Conservation (phyloP, 2,329 filamentous ascomycete genomes). For the Claviceps purpurea region DNA sequence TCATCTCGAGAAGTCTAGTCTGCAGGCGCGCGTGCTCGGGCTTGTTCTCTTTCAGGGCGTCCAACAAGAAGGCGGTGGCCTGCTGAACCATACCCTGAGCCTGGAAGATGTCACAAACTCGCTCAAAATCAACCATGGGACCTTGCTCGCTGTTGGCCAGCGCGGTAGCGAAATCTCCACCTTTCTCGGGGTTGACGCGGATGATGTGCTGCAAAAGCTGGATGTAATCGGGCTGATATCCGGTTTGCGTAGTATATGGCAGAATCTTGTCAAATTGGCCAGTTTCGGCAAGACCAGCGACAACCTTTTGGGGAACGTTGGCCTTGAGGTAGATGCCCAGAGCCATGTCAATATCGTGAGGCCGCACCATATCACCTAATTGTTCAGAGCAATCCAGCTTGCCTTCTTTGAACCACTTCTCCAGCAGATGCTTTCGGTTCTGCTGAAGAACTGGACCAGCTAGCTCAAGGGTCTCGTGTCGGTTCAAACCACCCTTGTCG, state of each 20-base stretch:
- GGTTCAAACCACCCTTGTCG: conserved; percentile 87
- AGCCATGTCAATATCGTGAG: conserved; percentile 79
- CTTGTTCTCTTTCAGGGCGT: conserved; percentile 87
- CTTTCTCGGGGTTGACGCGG: conserved; percentile 83
- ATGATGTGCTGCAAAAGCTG: conserved; percentile 86
- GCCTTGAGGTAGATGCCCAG: conserved; percentile 83
- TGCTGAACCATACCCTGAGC: conserved; percentile 96
- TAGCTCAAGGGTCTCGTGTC: conserved; percentile 86
- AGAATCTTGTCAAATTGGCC: conserved; percentile 96
- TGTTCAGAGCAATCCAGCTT: conserved; percentile 96
- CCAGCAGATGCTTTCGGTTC: conserved; percentile 86
- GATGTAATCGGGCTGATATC: conserved; percentile 93
- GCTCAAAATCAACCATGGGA: conserved; percentile 80
- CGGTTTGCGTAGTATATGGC: conserved; percentile 70
- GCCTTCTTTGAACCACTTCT: conserved; percentile 95
- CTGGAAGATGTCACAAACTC: conserved; percentile 95
- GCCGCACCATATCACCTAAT: conserved; percentile 83
- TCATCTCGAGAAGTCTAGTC: conserved; percentile 95
- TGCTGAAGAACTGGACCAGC: conserved; percentile 86
- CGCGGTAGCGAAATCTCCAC: conserved; percentile 83
- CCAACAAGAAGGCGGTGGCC: conserved; percentile 92
- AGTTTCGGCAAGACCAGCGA: conserved; percentile 87
- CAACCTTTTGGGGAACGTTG: conserved; percentile 83
- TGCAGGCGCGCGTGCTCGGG: conserved; percentile 89
- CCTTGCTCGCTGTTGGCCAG: conserved; percentile 82